Conservation (phyloP, 108 stramenopile genomes). For the Nitzschia inconspicua region DNA sequence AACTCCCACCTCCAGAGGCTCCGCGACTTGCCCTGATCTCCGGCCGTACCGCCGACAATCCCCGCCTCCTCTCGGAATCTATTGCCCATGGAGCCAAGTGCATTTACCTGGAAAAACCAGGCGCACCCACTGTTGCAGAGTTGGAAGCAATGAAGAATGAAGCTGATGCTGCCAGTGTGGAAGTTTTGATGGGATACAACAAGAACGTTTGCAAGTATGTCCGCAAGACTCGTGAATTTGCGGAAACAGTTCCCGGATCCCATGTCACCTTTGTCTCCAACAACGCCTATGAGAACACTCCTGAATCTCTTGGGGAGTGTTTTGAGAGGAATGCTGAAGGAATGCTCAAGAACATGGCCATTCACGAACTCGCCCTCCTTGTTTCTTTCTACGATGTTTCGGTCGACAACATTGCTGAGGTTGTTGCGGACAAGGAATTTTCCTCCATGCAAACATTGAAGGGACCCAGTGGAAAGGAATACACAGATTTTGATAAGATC, state of each 20-base stretch:
- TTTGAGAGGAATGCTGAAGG: slow-evolving; percentile 92
- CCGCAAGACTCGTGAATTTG: slow-evolving; percentile 81
- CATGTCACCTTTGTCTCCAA: slow-evolving; percentile 86
- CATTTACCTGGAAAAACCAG: slow-evolving; percentile 91
- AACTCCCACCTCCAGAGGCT: slow-evolving; percentile 65
- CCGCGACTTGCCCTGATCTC: slow-evolving; percentile 78
- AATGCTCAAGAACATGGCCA: slow-evolving; percentile 95
- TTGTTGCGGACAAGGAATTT: slow-evolving; percentile 85
- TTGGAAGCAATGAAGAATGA: slow-evolving; percentile 67
- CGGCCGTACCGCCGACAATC: slow-evolving; percentile 91
- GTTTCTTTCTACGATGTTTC: slow-evolving; percentile 88
- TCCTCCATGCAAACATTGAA: slow-evolving; percentile 73
- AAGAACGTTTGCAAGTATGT: slow-evolving; percentile 94
- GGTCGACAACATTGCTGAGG: slow-evolving; percentile 81
- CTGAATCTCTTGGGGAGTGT: slow-evolving; percentile 88
- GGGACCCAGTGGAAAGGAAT: slow-evolving; percentile 75
- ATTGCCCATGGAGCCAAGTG: slow-evolving; percentile 63
- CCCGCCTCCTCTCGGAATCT: slow-evolving; percentile 75
- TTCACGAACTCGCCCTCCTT: slow-evolving; percentile 87
- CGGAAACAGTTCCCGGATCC: slow-evolving; percentile 63
- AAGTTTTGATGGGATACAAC: slow-evolving; percentile 91
- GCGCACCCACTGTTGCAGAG: slow-evolving; percentile 86
- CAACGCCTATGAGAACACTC: slow-evolving; percentile 89
- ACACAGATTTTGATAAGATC: slow-evolving; percentile 90
- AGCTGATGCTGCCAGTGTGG: slow-evolving; percentile 71